Percentiles rank a stretch among this genome's conserved stretches.
Conservation (phyloP, 108 stramenopile species). For the Cyclotella baltica region DNA sequence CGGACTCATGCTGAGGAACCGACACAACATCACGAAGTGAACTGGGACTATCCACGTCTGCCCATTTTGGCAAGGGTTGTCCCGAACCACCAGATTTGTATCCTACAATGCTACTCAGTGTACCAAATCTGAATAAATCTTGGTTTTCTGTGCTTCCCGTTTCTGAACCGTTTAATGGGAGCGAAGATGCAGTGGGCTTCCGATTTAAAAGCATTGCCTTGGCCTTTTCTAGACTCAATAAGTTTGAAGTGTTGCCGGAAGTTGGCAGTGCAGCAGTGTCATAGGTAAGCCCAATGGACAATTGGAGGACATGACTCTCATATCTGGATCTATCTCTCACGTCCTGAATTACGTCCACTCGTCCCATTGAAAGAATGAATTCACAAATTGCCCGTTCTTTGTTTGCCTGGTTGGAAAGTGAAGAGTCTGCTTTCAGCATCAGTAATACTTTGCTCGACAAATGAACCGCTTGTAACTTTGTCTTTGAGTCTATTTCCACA, state of each 20-base stretch:
- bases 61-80: slow-evolving; percentile 87
- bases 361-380: slow-evolving; percentile 93
- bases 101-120: slow-evolving; percentile 81
- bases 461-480: slow-evolving; percentile 94
- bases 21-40: slow-evolving; percentile 83
- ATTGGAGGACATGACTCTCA: slow-evolving; percentile 82
- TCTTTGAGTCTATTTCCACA: slow-evolving; percentile 60
- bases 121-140: slow-evolving; percentile 81
- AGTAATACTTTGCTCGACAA: slow-evolving; percentile 89
- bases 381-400: slow-evolving; percentile 72
- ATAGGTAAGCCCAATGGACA: slow-evolving; percentile 59
- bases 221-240: slow-evolving; percentile 53
- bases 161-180: slow-evolving; percentile 62
- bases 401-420: neutral
- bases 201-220: slow-evolving; percentile 59
- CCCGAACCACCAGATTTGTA: slow-evolving; percentile 78
- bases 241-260: slow-evolving; percentile 25
- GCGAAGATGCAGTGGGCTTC: slow-evolving; percentile 70
- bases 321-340: slow-evolving; percentile 95
- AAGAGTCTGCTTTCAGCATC: slow-evolving; percentile 29
- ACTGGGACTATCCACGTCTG: slow-evolving; percentile 74
- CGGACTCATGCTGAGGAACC: slow-evolving; percentile 20
- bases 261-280: slow-evolving; percentile 58
- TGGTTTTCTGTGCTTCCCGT: slow-evolving; percentile 33
- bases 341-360: slow-evolving; percentile 92